Evolutionary conservation across 768 basidiomycete species (phyloP).

Genomic region (Pholiota microspora): DNA sequence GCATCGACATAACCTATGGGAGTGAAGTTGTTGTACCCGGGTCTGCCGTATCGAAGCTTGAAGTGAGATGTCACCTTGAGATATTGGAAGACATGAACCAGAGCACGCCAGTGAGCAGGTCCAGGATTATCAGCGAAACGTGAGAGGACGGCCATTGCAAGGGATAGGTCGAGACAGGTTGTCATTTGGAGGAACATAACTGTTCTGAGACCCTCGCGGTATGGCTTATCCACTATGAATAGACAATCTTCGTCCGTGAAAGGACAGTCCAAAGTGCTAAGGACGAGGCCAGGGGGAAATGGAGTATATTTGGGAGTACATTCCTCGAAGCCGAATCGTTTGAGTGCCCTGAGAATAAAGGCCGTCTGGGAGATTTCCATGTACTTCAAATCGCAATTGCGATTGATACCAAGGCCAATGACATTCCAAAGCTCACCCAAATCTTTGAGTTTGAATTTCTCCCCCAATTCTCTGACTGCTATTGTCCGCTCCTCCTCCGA

Average conservation of each 20-base stretch:
- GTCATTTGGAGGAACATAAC: constrained; percentile 20
- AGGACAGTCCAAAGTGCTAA: not conserved
- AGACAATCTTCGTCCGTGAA: not conserved
- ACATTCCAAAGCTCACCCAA: not conserved
- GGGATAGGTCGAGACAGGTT: constrained; percentile 27
- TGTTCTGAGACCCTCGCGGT: constrained; percentile 23
- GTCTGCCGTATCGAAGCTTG: not conserved
- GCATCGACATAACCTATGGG: too few species aligned
- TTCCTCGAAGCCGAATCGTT: not conserved
- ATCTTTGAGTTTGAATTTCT: not conserved
- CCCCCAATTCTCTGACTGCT: not conserved
- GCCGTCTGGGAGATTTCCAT: too few species aligned
- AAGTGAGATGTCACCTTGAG: constrained; percentile 23
- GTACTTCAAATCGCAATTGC: not conserved
- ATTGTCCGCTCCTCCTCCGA: not conserved
- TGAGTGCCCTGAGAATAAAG: not conserved
- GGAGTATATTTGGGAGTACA: too few species aligned
- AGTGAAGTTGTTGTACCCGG: too few species aligned
- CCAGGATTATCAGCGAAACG: too few species aligned
- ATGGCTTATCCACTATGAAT: constrained; percentile 26
- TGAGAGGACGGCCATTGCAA: too few species aligned
- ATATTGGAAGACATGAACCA: constrained; percentile 34
- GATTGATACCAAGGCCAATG: not conserved
- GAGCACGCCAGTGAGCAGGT: constrained; percentile 32
- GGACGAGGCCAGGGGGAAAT: not conserved